These are phyloP conservation scores for Thermothelomyces thermophilus DNA, from an alignment of 2,329 filamentous ascomycete genomes.

Conservation along the genomic window DNA sequence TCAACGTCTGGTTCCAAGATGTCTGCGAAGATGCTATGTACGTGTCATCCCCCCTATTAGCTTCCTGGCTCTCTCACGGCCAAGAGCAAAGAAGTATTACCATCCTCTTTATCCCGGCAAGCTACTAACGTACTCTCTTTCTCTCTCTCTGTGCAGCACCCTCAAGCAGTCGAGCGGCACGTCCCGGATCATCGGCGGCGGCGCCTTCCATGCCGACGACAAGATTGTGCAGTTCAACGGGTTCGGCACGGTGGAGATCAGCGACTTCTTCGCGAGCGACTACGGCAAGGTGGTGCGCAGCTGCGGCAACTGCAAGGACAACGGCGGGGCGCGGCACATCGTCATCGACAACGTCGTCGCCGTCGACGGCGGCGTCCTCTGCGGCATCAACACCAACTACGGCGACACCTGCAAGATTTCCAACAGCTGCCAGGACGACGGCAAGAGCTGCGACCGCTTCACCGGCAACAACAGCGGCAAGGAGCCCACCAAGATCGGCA, in stretches of 20 bases:
- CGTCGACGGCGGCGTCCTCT: constrained; percentile 13
- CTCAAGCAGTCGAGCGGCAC: constrained; percentile 11
- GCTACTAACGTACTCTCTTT: no score
- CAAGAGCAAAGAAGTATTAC: no score
- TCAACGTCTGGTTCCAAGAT: constrained; percentile 14
- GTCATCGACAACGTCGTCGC: constrained; percentile 3
- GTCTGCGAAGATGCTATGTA: constrained; percentile 17
- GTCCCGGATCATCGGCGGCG: constrained; percentile 12
- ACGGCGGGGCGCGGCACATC: constrained; percentile 9
- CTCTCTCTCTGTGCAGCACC: no score
- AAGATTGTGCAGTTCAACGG: constrained; percentile 16
- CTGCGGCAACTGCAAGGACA: constrained; percentile 15
- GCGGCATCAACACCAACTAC: constrained; percentile 17
- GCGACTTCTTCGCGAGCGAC: constrained; percentile 13
- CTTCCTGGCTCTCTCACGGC: not conserved
- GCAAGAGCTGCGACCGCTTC: constrained; percentile 10
- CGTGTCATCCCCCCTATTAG: not conserved
- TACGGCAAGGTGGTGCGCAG: constrained; percentile 13
- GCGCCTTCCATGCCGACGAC: constrained; percentile 13
- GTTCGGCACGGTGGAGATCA: constrained; percentile 10
- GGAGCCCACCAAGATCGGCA: constrained; percentile 13
- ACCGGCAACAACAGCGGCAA: constrained; percentile 9
- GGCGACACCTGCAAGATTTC: constrained; percentile 11
- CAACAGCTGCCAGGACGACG: constrained; percentile 12
- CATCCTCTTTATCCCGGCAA: no score